Evolutionary conservation across 257 asterid species (phyloP).

Genomic region (Prunella vulgaris): DNA sequence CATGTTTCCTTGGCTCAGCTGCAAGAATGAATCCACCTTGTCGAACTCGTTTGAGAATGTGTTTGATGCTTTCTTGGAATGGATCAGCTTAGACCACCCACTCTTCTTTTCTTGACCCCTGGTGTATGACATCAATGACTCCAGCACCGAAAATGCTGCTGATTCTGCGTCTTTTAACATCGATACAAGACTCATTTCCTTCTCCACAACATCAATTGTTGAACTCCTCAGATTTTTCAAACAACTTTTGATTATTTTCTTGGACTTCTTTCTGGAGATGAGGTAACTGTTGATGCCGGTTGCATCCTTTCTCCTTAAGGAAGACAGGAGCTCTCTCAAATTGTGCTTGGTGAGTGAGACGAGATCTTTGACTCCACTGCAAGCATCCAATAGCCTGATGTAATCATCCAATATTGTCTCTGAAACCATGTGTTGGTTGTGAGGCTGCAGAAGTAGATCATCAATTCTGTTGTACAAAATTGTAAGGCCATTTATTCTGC

Average conservation of each 20-base stretch:
- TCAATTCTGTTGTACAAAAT: conserved; percentile 22
- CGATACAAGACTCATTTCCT: neutral
- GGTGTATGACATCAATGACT: conserved; percentile 23
- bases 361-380: conserved; percentile 25
- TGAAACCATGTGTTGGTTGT: conserved; percentile 21
- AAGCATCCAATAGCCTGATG: conserved; percentile 30
- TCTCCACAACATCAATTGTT: neutral
- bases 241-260: conserved; percentile 30
- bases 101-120: conserved; percentile 20
- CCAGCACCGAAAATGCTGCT: conserved; percentile 20
- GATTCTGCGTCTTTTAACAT: conserved; percentile 29
- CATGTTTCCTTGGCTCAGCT: neutral
- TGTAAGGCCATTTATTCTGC: conserved; percentile 21
- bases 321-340: conserved; percentile 27
- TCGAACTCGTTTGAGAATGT: neutral
- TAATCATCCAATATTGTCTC: conserved; percentile 27
- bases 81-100: conserved; percentile 27
- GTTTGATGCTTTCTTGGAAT: conserved; percentile 10
- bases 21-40: conserved; percentile 21
- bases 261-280: conserved; percentile 13
- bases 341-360: conserved; percentile 21
- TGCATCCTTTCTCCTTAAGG: conserved; percentile 28
- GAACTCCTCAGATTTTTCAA: conserved; percentile 22
- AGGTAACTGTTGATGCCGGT: conserved; percentile 10
- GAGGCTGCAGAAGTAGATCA: conserved; percentile 27